Evolutionary conservation across 179 eudicot genomes (phyloP), one percentile per base, ranked within the genome.

Genomic region (Drosera spatulata): DNA sequence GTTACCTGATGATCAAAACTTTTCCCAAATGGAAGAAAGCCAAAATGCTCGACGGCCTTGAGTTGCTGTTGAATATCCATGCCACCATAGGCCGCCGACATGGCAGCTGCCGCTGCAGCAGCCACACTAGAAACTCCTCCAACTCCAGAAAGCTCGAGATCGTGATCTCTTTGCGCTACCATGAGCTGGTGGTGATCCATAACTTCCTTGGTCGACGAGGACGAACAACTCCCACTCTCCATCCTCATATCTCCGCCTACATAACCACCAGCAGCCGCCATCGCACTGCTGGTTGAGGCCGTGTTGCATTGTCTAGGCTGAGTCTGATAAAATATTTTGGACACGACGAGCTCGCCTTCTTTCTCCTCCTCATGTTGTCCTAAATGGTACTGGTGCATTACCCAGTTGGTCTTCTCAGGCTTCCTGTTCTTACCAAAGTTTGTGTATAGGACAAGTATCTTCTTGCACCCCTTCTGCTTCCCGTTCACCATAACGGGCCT

Each of bases 381-480:
- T 6, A 85, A 66, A 61, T 90, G 97, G 77, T 87, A 90, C 39
- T 90, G 97, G 71, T 90, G 97, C 97, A 90, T 90, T 2, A 90
- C 93, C 97, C 95, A 90, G 42, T 83, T 87, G 0, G 93, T 90
- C 67, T 90, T 90, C 60, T 90, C 97, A 0, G 97, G 95, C 53
- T 90, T 90, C 55, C 67, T 76, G 55, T 90, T 87, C 54, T 93
- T 77, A 13, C 97, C 95, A 58, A 81, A 90, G 82, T 90, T 90
- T 10, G 97, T 85, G 80, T 90, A 90, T 33, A 90, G 89, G 1
- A 90, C 97, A 4, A 90, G 61, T 52, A 90, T 90, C 71, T 90
- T 90, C 75, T 90, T 90, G 75, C 74, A 87, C 0, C 97, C 97
- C 49, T 75, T 85, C 6, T 81, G 59, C 39, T 3, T 12, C 13